phyloP scores from a whole-genome alignment of 2,329 filamentous ascomycete species.

The Westerdykella ornata region DNA sequence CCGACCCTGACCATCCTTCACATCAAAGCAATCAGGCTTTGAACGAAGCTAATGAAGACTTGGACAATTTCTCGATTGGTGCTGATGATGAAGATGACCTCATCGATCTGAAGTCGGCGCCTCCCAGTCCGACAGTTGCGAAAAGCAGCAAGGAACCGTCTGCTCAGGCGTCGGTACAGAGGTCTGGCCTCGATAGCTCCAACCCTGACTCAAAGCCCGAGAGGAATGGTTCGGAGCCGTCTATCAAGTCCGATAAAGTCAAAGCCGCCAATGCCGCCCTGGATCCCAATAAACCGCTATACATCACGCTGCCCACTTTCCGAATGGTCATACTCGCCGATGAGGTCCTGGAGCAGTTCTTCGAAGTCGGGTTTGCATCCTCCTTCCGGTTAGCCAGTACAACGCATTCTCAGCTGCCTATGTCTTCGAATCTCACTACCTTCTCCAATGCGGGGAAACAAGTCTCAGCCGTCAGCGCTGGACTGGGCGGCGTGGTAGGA shows the following conservation, averaged over 20 bases:
- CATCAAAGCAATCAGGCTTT: conserved; percentile 43
- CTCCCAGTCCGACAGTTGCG: conserved; percentile 22
- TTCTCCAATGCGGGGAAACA: conserved; percentile 62
- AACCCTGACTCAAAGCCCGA: conserved; percentile 23
- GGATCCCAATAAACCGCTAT: conserved; percentile 84
- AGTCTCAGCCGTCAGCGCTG: conserved; percentile 36
- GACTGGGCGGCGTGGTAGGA: conserved; percentile 41
- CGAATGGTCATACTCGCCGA: conserved; percentile 97
- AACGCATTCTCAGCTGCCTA: conserved; percentile 44
- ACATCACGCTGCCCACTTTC: conserved; percentile 96
- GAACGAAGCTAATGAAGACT: conserved; percentile 18
- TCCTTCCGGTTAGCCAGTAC: conserved; percentile 81
- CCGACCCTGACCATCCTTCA: conserved; percentile 74
- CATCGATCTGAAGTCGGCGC: conserved; percentile 49
- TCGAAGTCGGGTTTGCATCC: conserved; percentile 88
- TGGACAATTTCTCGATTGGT: conserved; percentile 66
- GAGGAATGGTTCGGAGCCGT: conserved; percentile 20
- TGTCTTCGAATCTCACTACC: conserved; percentile 70
- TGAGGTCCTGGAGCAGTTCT: conserved; percentile 92
- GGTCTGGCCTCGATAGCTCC: conserved; percentile 8
- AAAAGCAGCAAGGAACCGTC: conserved; percentile 21
- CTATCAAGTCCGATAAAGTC: conserved; percentile 46
- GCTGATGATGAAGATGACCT: conserved; percentile 61
- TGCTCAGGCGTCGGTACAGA: background rate
- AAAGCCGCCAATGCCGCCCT: conserved; percentile 81